Base-by-base conservation (phyloP, 2,329 filamentous ascomycete species). In the Exophiala sideris region DNA sequence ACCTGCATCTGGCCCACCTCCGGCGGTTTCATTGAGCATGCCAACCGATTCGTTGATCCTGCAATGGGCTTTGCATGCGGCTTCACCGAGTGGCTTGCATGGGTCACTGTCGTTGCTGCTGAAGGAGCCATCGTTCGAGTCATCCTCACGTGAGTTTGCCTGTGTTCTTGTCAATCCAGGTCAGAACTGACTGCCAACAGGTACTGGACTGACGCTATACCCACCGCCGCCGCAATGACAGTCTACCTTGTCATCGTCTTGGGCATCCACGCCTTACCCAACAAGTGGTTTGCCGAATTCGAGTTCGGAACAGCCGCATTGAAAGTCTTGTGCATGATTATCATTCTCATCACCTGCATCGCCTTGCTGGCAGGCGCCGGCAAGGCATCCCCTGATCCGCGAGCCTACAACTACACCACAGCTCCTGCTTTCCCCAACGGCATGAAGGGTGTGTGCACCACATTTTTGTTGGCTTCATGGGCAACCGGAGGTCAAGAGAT, bases 61-160 rank as follows among this genome's bases (percentile, higher is more conserved):
- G 75, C 75, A 0, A 62, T 77, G 46, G 72, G 71, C 4, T 75
- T 76, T 62, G 74, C 75, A 11, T 65, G 74, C 4, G 75, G 44
- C 35, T 88, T 82, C 62, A 45, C 36, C 32, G 21, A 58, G 44
- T 57, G 66, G 65, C 67, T 91, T 36, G 87, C 79, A 0, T 84
- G 83, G 12, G 79, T 81, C 18, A 78, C 79, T 35, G 79, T 85
- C n/a, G 34, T 51, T 18, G 81, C 48, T 8, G 40, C 52, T 49
- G 74, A 77, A 59, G 76, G 75, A 45, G 76, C 76, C 56, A 70
- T 72, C 8, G 72, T 77, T 39, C 71, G 73, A 2, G 67, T 75
- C 0, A 71, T 78, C 5, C 71, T 77, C 52, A 48, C 45, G 45
- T 48, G 34, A 38, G 45, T 44, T 10, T 42, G 6, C n/a, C 29